Evolutionary conservation across 768 basidiomycete genomes (phyloP).

Genomic region (Pisolithus sp.): DNA sequence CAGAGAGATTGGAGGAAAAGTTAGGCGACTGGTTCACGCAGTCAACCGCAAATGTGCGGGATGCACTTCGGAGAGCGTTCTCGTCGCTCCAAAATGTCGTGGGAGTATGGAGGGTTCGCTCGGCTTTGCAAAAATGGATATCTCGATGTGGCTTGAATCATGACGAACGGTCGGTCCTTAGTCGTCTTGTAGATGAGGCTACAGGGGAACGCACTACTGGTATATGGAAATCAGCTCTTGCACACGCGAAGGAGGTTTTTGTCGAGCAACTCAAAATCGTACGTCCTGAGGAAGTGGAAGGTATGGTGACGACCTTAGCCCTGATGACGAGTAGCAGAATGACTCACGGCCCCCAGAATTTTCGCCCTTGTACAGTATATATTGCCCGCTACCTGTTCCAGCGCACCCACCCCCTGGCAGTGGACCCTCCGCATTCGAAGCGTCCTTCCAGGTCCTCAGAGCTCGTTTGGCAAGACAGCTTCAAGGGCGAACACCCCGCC

Average conservation of each 20-base stretch:
- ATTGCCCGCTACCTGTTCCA: slow-evolving; percentile 46
- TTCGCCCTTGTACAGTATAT: slow-evolving; percentile 50
- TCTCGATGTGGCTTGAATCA: slow-evolving; percentile 36
- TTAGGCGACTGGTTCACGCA: slow-evolving; percentile 61
- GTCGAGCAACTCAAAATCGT: slow-evolving; percentile 31
- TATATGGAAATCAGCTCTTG: slow-evolving; percentile 54
- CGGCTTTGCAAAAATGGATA: slow-evolving; percentile 44
- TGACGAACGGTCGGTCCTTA: slow-evolving; percentile 41
- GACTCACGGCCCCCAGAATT: slow-evolving; percentile 34
- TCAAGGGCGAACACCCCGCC: slow-evolving; percentile 53
- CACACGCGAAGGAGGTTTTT: slow-evolving; percentile 41
- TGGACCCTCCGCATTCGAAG: slow-evolving; percentile 30
- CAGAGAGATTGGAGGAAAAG: slow-evolving; percentile 37
- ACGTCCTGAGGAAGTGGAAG: slow-evolving; percentile 9
- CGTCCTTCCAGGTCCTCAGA: slow-evolving; percentile 58
- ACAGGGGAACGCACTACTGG: slow-evolving; percentile 46
- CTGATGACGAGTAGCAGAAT: neutral
- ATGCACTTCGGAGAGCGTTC: slow-evolving; percentile 51
- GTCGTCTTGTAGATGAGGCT: slow-evolving; percentile 43
- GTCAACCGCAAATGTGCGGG: slow-evolving; percentile 40
- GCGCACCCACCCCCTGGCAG: slow-evolving; percentile 34
- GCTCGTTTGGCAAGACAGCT: slow-evolving; percentile 55
- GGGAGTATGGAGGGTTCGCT: slow-evolving; percentile 69
- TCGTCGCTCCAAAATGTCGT: slow-evolving; percentile 48
- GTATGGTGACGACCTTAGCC: slow-evolving; percentile 8